Evolutionary conservation across 2,329 filamentous ascomycete genomes (phyloP), one percentile per base, ranked within the genome.

Genomic region (Hymenoscyphus occultus): DNA sequence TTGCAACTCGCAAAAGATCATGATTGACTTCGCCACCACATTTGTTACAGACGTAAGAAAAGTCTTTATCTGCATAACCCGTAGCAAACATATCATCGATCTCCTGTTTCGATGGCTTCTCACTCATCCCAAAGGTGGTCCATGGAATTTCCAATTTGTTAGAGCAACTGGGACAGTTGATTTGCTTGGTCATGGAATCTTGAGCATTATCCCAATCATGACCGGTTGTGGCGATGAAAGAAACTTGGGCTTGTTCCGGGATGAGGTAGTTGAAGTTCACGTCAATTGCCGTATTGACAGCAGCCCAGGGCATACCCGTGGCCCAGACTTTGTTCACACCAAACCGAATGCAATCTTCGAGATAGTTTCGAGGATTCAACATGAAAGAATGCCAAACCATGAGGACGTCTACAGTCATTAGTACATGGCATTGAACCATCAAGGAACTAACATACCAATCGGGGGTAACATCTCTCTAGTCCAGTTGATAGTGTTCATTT

Each of bases 371-470:
- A 0, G 91, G 91, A 70, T 93, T 93, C 2, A 94, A 83, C 85
- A 91, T 89, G 72, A 91, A 90, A 0, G 89, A 80, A 75, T 94
- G 91, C 87, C 89, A 91, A 0, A 93, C 87, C 88, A 93, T 90
- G 22, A 93, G 76, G 0, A 93, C 85, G 76, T 93, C 90, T 81
- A 75, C 22, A 32, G 70, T 54, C 40, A 51, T 67, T 39, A 66
- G 66, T 65, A 45, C 66, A 61, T n/a, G 22, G 48, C 13, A n/a
- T 13, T 6, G 3, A 42, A 39, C 6, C 6, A 60, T 7, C 39
- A 65, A 59, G 31, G 59, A 54, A 84, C 51, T 88, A 71, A 45
- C 80, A 74, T 75, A 88, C 86, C 87, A 59, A 89, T 75, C 1
- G 87, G 87, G 1, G 86, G 86, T 51, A 90, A 72, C 63, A 78